Base-by-base conservation (phyloP, 495 filamentous ascomycete species). In the Aspergillus heteromorphus region DNA sequence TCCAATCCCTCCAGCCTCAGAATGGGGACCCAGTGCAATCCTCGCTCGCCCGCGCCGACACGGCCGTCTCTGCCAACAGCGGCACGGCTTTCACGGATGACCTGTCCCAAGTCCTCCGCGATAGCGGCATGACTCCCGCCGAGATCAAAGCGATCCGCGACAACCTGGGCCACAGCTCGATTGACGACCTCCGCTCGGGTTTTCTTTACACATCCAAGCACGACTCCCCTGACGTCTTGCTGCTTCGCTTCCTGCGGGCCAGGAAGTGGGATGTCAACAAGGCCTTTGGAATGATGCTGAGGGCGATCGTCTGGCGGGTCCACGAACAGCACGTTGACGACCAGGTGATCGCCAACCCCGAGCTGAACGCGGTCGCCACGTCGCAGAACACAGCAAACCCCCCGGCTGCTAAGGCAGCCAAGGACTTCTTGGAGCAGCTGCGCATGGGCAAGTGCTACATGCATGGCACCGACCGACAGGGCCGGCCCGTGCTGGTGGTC, bases 241-340 rank as follows among this genome's bases (percentile, higher is more conserved):
- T 96, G n/a, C 75, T 97, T 41, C 87, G 93, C 17, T 98, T 96
- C 66, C 73, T 98, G 45, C 80, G 93, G 30, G 93, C 93, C 16
- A 79, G 93, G 23, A 97, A 97, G 68, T 98, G 93, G 93, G 87
- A 97, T 62, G 81, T 96, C 13, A 83, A 91, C 34, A 89, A 87
- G 62, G 90, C 92, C 9, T 80, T 97, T 21, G 80, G 90, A 38
- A 97, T 97, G 93, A 73, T 96, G 71, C 80, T 96, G 49, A 84
- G 86, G 2, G 91, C 92, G 0, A 88, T 96, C 79, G 83, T 87
- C 58, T 98, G 92, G 93, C 81, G 93, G 34, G 69, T 79, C 6
- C 78, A 83, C 51, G 88, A 92, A 53, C 82, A 88, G 72, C 82
- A 87, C 40, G 89, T 97, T 10, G 87, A 96, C 64, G 83, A 87